phyloP scores from a whole-genome alignment of 495 filamentous ascomycete genomes.

The Aspergillus ostianus region DNA sequence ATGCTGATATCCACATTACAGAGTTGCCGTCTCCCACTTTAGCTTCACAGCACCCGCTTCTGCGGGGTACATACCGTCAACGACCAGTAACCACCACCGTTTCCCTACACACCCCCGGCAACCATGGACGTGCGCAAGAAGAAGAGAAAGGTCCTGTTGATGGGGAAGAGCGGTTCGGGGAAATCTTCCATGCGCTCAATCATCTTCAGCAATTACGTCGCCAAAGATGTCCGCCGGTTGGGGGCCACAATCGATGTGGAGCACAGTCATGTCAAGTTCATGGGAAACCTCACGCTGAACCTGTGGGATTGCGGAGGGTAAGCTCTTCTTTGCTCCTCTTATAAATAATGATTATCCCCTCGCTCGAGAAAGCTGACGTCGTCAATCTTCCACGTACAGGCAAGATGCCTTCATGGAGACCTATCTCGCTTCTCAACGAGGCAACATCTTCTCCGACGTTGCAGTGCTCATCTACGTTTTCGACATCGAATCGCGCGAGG shows the following conservation, averaged over 20 bases:
- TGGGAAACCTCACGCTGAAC: constrained; percentile 94
- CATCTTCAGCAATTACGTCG: constrained; percentile 97
- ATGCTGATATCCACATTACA: background rate
- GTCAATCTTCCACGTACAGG: constrained; percentile 38
- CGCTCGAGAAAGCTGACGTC: background rate
- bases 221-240: constrained; percentile 88
- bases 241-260: constrained; percentile 99
- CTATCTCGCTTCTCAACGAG: constrained; percentile 88
- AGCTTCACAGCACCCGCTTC: constrained; percentile 7
- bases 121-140: constrained; percentile 50
- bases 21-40: background rate
- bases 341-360: background rate
- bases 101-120: background rate
- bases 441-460: constrained; percentile 94
- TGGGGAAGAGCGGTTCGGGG: constrained; percentile 98
- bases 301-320: constrained; percentile 97
- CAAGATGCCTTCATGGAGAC: constrained; percentile 99
- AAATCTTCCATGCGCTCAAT: constrained; percentile 98
- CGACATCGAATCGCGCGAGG: constrained; percentile 93
- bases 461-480: constrained; percentile 99
- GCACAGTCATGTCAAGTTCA: constrained; percentile 95
- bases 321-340: constrained; percentile 20
- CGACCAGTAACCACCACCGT: background rate
- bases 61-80: constrained; percentile 16
- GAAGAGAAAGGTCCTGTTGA: constrained; percentile 58